Evolutionary conservation across 108 stramenopile genomes (phyloP).

Genomic region (Schizochytrium sp.): DNA sequence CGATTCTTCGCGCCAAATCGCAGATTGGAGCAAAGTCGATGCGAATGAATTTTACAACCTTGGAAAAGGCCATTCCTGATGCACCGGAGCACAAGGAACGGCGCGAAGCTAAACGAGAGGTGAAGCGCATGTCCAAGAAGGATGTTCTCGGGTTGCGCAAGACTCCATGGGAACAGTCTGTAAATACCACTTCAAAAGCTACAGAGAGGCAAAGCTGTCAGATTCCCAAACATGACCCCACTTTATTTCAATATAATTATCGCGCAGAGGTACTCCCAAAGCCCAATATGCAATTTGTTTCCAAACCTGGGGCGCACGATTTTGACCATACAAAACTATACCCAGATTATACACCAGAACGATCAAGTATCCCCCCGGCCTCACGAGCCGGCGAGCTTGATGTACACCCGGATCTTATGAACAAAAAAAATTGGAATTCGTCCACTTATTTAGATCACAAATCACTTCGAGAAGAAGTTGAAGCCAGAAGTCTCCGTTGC

Average conservation of each 20-base stretch:
- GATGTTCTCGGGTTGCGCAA: slow-evolving; percentile 33
- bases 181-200: not conserved
- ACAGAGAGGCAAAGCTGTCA: slow-evolving; percentile 1
- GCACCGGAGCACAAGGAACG: not conserved
- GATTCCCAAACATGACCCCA: slow-evolving; percentile 33
- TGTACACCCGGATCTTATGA: not conserved
- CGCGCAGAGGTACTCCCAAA: not conserved
- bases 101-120: not conserved
- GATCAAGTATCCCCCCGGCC: not conserved
- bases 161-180: slow-evolving; percentile 26
- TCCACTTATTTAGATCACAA: slow-evolving; percentile 13
- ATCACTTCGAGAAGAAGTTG: not conserved
- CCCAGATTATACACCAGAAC: slow-evolving; percentile 21
- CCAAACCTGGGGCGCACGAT: not conserved
- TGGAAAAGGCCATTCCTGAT: not conserved
- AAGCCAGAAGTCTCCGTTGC: not conserved
- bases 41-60: slow-evolving; percentile 29
- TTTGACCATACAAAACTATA: slow-evolving; percentile 19
- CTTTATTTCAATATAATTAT: slow-evolving; percentile 43
- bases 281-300: not conserved
- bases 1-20: slow-evolving; percentile 48
- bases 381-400: not conserved
- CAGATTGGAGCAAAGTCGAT: slow-evolving; percentile 10
- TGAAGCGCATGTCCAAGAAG: slow-evolving; percentile 4
- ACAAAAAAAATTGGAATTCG: not conserved